A percentile compares a stretch with the other conserved stretches of the same genome.
Conservation (phyloP, 345 rosid species). For the Salix caprea region DNA sequence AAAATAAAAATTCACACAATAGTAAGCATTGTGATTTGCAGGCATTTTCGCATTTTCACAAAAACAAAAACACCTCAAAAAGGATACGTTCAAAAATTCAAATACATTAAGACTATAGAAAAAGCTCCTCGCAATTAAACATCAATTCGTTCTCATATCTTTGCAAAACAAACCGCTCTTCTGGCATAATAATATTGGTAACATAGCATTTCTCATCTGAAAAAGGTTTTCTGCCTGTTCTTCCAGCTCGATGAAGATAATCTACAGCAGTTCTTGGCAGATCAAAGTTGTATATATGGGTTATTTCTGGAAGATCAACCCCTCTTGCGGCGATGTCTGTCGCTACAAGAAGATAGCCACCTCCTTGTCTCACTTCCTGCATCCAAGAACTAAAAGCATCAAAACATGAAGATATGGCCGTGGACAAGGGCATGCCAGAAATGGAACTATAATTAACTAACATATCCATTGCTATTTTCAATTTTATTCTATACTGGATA, state of each 20-base stretch:
- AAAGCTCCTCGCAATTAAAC: slow-evolving; percentile 62
- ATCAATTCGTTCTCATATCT: slow-evolving; percentile 82
- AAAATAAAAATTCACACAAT: too few relatives aligned
- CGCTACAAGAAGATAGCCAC: slow-evolving; percentile 75
- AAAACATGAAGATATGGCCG: neutral
- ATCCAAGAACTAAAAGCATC: neutral
- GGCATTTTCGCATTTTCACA: too few relatives aligned
- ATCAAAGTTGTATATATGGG: slow-evolving; percentile 88
- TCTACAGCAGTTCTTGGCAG: slow-evolving; percentile 73
- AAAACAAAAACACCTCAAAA: too few relatives aligned
- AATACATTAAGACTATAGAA: slow-evolving; percentile 19
- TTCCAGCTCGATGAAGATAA: slow-evolving; percentile 89
- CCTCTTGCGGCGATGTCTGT: slow-evolving; percentile 95
- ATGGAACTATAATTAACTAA: too few relatives aligned
- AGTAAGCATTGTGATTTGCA: too few relatives aligned
- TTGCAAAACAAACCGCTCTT: slow-evolving; percentile 84
- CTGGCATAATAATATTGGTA: slow-evolving; percentile 55
- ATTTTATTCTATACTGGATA: too few relatives aligned
- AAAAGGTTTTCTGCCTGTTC: slow-evolving; percentile 91
- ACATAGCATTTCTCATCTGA: slow-evolving; percentile 68
- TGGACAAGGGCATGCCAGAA: neutral
- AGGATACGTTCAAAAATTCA: neutral
- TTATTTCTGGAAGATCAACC: slow-evolving; percentile 82
- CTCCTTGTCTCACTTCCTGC: slow-evolving; percentile 77
- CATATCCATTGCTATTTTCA: too few relatives aligned